Base-by-base conservation (phyloP, 169 alveolate genomes). In the Plasmodium inui region DNA sequence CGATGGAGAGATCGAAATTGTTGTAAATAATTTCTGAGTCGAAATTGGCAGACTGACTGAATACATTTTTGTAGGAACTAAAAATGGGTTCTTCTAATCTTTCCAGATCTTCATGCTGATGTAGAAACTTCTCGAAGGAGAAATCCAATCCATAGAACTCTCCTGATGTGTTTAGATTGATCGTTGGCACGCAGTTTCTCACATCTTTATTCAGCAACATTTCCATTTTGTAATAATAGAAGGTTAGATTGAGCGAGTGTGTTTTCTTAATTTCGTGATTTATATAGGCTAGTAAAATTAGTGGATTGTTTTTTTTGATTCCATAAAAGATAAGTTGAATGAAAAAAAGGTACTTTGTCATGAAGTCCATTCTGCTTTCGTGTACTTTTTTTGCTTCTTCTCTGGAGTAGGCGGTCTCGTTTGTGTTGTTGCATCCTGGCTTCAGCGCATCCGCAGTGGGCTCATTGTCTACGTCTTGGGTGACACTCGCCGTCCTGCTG, bases 331-430 rank as follows among this genome's bases (percentile, higher is more conserved):
- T 79, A 6, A 89, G 37, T 80, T 89, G 94, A 61, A 89, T 78
- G 50, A 89, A 89, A 80, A 67, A 89, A 79, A 89, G 72, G 72
- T 79, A 89, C 61, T 79, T 89, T 37, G 41, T 67, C 94, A 89
- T 89, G 53, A 89, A 89, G 26, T 89, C 91, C 14, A 30, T 19
- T 80, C 85, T 53, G 34, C 82, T 89, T 30, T 12, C 50, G 12
- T 89, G 5, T 14, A 89, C 82, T n/a, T 12, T 89, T 28, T 61
- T 86, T 6, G 19, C 30, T 81, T 89, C 94, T 61, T 79, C 94
- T 22, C 46, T 46, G 9, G 82, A 19, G 71, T 76, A 76, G 78
- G 28, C 19, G n/a, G 34, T 46, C 53, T 41, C 53, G 0, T 30
- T 80, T 79, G 37, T 50, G 26, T n/a, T 74, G 26, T 53, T 28